Evolutionary conservation across 1,139 yeast species (phyloP).

Genomic region (Yamadazyma conglobata): DNA sequence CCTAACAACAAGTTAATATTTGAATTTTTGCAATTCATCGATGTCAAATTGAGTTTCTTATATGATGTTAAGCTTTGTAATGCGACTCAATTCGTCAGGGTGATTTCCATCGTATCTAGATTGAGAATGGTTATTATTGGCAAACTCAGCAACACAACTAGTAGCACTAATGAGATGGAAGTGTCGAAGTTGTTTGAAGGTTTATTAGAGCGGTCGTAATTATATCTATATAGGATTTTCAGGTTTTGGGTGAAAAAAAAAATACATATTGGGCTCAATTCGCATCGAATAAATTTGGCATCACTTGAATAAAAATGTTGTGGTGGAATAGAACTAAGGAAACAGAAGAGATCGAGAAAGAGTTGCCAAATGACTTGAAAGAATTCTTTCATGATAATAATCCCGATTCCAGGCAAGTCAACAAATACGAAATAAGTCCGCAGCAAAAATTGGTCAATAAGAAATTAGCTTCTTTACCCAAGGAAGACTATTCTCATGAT

Average conservation of each 20-base stretch:
- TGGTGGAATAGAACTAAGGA: slow-evolving; percentile 20
- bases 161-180: slow-evolving; percentile 25
- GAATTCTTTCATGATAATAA: slow-evolving; percentile 32
- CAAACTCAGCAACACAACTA: slow-evolving; percentile 11
- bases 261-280: too few species aligned
- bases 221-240: slow-evolving; percentile 1
- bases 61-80: slow-evolving; percentile 19
- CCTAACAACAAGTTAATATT: slow-evolving; percentile 9
- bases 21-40: slow-evolving; percentile 13
- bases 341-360: slow-evolving; percentile 26
- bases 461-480: slow-evolving; percentile 18
- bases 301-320: slow-evolving; percentile 5
- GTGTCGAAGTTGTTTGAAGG: slow-evolving; percentile 41
- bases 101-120: slow-evolving; percentile 45
- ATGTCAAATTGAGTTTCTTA: slow-evolving; percentile 11
- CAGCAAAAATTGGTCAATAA: slow-evolving; percentile 29
- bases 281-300: background rate
- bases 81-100: slow-evolving; percentile 45
- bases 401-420: slow-evolving; percentile 25
- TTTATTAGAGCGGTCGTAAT: slow-evolving; percentile 21
- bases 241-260: background rate
- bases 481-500: slow-evolving; percentile 21
- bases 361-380: slow-evolving; percentile 30
- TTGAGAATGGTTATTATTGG: slow-evolving; percentile 32
- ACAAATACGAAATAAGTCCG: slow-evolving; percentile 26